Evolutionary conservation across 306 rosid genomes (phyloP), one percentile per base, ranked within the genome.

Genomic region (Quercus ilex): DNA sequence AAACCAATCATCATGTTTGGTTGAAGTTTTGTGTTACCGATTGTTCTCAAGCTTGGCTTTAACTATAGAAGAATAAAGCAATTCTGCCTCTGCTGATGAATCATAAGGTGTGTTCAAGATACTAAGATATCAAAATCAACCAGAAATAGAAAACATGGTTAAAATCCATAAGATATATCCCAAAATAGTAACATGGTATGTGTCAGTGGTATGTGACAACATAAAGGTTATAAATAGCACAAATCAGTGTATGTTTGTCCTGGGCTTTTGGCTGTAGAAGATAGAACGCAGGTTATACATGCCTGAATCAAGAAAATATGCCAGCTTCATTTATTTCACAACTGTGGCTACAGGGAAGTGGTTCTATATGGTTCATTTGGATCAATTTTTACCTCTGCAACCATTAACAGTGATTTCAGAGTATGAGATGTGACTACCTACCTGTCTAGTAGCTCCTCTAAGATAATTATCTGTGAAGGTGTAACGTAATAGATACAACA

Each of bases 401-500:
- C 70, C 28, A 26, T 26, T 26, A 2, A 64, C 41, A 17, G 8
- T 49, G 71, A 51, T n/a, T 35, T 58, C 28, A 4, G n/a, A 1
- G 35, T 31, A 31, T 31, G 35, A 31, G 35, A 31, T 31, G 0
- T 4, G 5, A 4, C 35, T 31, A 31, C 35, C 35, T 31, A 31
- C 35, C 35, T 28, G 76, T 88, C 88, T 83, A 91, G 95, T 58
- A 94, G 81, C 82, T 94, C 99, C 87, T 94, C 94, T 73, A 91
- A 79, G 73, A 94, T 80, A 76, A 90, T 87, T 84, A 97, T 94
- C 78, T 92, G 99, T 6, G 92, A 90, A 68, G 97, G 97, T 56
- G 99, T 94, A 8, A 91, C 98, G 10, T 92, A 94, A 83, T 94
- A 91, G 73, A 92, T 94, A 83, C 99, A 94, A 74, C 87, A 87